Base-by-base conservation (phyloP, 2,329 filamentous ascomycete genomes). In the Pseudogymnoascus sp. region DNA sequence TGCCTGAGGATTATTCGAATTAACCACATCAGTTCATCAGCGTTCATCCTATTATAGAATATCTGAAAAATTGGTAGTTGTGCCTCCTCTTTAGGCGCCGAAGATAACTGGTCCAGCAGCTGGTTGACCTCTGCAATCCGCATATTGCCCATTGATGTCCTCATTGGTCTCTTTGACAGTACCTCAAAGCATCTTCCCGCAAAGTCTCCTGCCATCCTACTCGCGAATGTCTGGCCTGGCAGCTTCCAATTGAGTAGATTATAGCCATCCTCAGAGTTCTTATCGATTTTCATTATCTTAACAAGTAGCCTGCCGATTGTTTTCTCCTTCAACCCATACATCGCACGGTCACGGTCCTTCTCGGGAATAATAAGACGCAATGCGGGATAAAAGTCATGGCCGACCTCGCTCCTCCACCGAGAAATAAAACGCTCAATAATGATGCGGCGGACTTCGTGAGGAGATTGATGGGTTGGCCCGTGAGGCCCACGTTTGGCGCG, bases 321-420 rank as follows among this genome's bases (percentile, higher is more conserved):
- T 73, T 89, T 93, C 78, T 99, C 95, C 73, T 97, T 97, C 42
- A 99, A 80, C 0, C 93, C 91, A 71, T 97, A 99, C 79, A 96
- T 92, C 16, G 89, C 89, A 59, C 95, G 85, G 71, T 97, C 92
- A 40, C 92, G 86, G 72, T 99, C 95, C 72, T 96, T 96, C 70
- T 96, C 91, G 0, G 93, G 93, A 3, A 97, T 81, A 63, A 97
- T 96, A 56, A 99, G 83, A 18, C 95, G 87, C 75, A 99, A 84
- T 1, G 91, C 93, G 0, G 95, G 95, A 72, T 95, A 97, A 70
- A 99, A 90, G 75, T 99, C 95, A 69, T 91, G 79, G 25, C 95
- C 95, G 21, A 97, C 93, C 65, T 96, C 88, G 63, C 86, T 85
- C 40, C 93, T 85, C 95, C 95, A 99, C 73, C 86, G 83, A 12